These are phyloP conservation scores for Yamadazyma taylorii DNA, from an alignment of 1,139 yeast genomes.

Conservation along the genomic window DNA sequence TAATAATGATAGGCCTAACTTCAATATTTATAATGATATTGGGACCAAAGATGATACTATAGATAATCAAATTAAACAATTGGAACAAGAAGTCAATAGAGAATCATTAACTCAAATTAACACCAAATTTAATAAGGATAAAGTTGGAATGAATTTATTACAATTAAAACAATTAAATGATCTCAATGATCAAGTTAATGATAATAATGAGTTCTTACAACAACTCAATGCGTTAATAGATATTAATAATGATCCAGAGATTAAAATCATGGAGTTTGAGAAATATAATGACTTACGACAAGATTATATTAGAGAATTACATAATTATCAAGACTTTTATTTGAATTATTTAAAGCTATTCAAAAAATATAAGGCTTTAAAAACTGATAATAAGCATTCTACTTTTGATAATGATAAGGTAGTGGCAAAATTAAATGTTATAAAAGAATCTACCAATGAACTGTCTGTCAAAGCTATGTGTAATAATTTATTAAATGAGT, in stretches of 20 bases:
- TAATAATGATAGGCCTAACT: background rate
- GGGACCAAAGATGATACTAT: background rate
- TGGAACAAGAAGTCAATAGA: slow-evolving; percentile 19
- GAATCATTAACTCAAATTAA: slow-evolving; percentile 13
- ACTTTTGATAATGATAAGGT: slow-evolving; percentile 3
- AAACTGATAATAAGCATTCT: slow-evolving; percentile 15
- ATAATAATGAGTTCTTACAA: slow-evolving; percentile 23
- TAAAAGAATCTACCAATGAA: slow-evolving; percentile 25
- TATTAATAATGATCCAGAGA: slow-evolving; percentile 16
- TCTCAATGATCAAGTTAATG: slow-evolving; percentile 16
- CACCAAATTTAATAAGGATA: slow-evolving; percentile 9
- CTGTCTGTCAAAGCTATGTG: slow-evolving; percentile 23
- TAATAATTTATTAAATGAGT: slow-evolving; percentile 24
- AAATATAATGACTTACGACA: slow-evolving; percentile 32
- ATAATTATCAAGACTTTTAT: slow-evolving; percentile 30
- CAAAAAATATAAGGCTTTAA: slow-evolving; percentile 40
- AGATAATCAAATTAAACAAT: slow-evolving; percentile 12
- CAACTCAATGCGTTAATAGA: slow-evolving; percentile 24
- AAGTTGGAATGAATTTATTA: slow-evolving; percentile 7
- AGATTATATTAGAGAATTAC: slow-evolving; percentile 33
- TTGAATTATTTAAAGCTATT: slow-evolving; percentile 41
- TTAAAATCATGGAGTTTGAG: slow-evolving; percentile 7
- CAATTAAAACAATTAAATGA: slow-evolving; percentile 13
- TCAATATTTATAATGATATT: background rate
- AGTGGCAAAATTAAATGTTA: slow-evolving; percentile 20